Base-by-base conservation (phyloP, 345 rosid genomes). In the rapeseed (Brassica napus) region DNA sequence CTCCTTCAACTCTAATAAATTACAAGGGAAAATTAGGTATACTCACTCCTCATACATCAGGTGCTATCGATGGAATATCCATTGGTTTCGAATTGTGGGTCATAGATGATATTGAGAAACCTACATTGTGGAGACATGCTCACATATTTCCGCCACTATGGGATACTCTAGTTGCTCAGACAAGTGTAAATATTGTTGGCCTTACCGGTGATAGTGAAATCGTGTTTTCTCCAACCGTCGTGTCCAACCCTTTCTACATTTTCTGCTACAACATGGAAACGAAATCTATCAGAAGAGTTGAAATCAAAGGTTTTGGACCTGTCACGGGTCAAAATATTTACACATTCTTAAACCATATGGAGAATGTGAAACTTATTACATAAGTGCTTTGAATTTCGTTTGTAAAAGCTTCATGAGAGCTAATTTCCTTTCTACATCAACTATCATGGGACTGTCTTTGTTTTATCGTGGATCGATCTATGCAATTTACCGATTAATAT, bases 211-310 rank as follows among this genome's bases (percentile, higher is more conserved):
- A 18, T 49, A 2, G 9, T 21, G 35, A 64, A 18, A 4, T 64
- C 11, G 1, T 73, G n/a, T 47, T 63, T 31, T 18, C 8, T 1
- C 1, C 57, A 14, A 4, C 2, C 24, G 4, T n/a, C 26, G 1
- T 14, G 75, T 59, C 35, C 14, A 14, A 7, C 23, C 75, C 23
- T 18, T 74, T 74, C 70, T 64, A 31, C 24, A 24, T 72, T 3
- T 72, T 60, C 7, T 8, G 30, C 58, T 60, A 6, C 4, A 21
- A 49, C 1, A 63, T 63, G 5, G 52, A 64, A 30, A 64, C 0
- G 1, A 31, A 32, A 2, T 6, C 34, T 49, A 8, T 74, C 15
- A 74, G 0, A 4, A 74, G 34, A 32, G 15, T 32, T 32, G 4
- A 32, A 21, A 32, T 73, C 32, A 0, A 64, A 64, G 63, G 70